Conservation (phyloP, 306 rosid species). For the Ceratonia siliqua region DNA sequence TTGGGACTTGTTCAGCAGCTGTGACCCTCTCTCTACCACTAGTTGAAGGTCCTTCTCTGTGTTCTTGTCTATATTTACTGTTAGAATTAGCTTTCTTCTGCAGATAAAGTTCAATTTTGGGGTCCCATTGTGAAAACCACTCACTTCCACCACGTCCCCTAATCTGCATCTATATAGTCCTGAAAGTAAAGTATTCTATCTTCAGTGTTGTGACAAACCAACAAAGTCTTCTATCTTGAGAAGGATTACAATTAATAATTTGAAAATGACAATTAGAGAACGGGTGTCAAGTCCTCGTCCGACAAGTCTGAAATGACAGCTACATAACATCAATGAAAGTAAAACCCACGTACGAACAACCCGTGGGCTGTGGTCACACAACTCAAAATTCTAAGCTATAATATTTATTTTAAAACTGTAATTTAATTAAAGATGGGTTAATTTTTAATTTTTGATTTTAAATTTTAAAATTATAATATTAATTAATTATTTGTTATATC, state of each 20-base stretch:
- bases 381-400: too few relatives aligned
- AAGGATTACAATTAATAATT: background rate
- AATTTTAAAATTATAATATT: too few relatives aligned
- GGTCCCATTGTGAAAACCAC: slow-evolving; percentile 67
- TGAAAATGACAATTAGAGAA: background rate
- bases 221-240: background rate
- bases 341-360: background rate
- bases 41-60: slow-evolving; percentile 87
- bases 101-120: slow-evolving; percentile 80
- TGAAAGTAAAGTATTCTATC: slow-evolving; percentile 10
- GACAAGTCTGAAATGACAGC: background rate
- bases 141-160: slow-evolving; percentile 96
- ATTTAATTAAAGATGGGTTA: too few relatives aligned
- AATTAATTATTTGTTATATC: too few relatives aligned
- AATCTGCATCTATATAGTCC: slow-evolving; percentile 87
- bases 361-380: slow-evolving; percentile 28
- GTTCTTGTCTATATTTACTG: slow-evolving; percentile 84
- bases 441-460: too few relatives aligned
- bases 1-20: slow-evolving; percentile 41
- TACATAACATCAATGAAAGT: background rate
- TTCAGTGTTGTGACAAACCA: background rate
- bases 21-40: slow-evolving; percentile 74
- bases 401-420: too few relatives aligned
- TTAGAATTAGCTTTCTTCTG: slow-evolving; percentile 75
- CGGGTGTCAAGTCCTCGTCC: background rate